These are phyloP conservation scores for Hyaloscypha bicolor DNA, from an alignment of 495 filamentous ascomycete genomes.

Conservation along the genomic window DNA sequence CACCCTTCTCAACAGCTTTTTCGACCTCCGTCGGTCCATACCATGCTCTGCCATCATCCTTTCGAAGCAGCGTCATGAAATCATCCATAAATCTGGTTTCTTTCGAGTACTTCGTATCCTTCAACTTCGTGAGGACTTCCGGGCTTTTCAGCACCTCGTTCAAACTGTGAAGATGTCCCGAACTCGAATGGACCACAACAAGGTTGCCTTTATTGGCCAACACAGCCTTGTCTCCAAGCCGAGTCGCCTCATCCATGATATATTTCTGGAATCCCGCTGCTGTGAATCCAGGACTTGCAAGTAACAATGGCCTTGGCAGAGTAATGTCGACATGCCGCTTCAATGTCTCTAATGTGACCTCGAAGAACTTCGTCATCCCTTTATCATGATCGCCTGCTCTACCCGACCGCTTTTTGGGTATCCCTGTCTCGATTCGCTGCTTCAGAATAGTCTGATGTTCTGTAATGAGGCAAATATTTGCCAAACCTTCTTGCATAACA, in stretches of 20 bases:
- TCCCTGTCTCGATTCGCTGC: conserved; percentile 79
- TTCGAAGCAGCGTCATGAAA: conserved; percentile 76
- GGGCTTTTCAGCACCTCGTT: conserved; percentile 82
- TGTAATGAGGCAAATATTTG: conserved; percentile 92
- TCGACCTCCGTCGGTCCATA: conserved; percentile 88
- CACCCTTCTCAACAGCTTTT: conserved; percentile 83
- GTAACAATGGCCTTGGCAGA: conserved; percentile 68
- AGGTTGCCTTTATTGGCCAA: conserved; percentile 64
- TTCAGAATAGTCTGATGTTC: conserved; percentile 87
- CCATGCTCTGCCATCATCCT: conserved; percentile 88
- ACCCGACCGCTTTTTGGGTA: conserved; percentile 75
- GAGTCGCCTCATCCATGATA: conserved; percentile 71
- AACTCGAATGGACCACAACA: conserved; percentile 80
- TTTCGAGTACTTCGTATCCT: conserved; percentile 81
- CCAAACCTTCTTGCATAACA: conserved; percentile 91
- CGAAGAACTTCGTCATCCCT: conserved; percentile 79
- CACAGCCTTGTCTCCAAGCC: conserved; percentile 62
- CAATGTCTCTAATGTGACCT: conserved; percentile 73
- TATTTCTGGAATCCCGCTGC: conserved; percentile 79
- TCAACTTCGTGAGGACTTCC: conserved; percentile 72
- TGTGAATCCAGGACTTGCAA: conserved; percentile 88
- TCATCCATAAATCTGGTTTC: conserved; percentile 87
- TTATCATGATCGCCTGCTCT: conserved; percentile 67
- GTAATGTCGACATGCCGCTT: conserved; percentile 77
- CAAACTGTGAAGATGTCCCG: conserved; percentile 81